Evolutionary conservation across 768 basidiomycete species (phyloP), one percentile per base, ranked within the genome.

Genomic region (Calocybe cyanea): DNA sequence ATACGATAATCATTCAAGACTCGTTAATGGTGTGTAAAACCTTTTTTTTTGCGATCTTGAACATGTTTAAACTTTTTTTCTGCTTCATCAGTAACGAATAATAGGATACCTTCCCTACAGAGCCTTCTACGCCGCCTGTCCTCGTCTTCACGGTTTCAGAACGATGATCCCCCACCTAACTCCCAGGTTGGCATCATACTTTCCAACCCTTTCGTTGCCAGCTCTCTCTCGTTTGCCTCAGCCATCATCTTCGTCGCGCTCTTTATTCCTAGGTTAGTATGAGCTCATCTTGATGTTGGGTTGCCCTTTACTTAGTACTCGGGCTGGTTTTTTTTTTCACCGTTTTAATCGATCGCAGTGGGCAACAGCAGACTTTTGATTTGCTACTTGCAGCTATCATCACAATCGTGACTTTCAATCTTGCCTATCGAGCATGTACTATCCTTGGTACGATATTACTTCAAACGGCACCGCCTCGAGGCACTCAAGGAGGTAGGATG

Each of bases 391-490:
- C 96, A 0, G 76, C 80, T 4, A 52, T 87, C 6, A 81, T 92
- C 43, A 85, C 92, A 0, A 59, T 84, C 9, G 67, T 88, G 13
- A 95, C 92, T 3, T 88, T 87, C 63, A 77, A 80, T 31, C 74
- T 94, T 18, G 87, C 96, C 0, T 95, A 93, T 61, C 80, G 84
- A 1, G 86, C 93, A 0, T 91, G 84, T 32, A 73, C 84, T 9
- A 79, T 89, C 0, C 85, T 95, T 10, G 95, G 92, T 2, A 81
- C 84, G 6, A 84, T 92, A 1, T 71, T 99, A 2, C 64, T 98
- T 11, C 96, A 98, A 64, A 98, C 96, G 0, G 80, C 92, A 0
- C 94, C 94, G 2, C 67, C 72, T 10, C 62, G 83, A n/a, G 77
- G 80, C 14, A n/a, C 6, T n/a, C 7, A 75, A 19, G 81, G 75